A percentile compares a stretch with the other conserved stretches of the same genome.
phyloP scores from a whole-genome alignment of 176 grass and related monocot genomes.

The Lolium perenne region DNA sequence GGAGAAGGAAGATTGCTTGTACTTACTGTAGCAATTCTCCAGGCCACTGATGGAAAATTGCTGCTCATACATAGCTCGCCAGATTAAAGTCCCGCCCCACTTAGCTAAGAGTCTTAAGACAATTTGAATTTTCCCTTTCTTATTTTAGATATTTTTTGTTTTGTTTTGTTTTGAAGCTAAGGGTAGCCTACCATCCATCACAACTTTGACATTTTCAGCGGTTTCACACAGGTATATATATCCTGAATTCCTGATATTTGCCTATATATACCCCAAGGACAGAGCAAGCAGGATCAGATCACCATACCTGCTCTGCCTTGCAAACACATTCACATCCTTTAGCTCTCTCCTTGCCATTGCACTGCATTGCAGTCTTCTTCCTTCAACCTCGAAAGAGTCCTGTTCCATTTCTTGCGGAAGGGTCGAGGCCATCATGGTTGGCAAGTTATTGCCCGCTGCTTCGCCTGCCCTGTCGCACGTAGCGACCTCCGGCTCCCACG shows the following conservation, averaged over 20 bases:
- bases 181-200: neutral
- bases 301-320: conserved; percentile 1
- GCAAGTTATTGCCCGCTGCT: conserved; percentile 42
- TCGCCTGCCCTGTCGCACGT: conserved; percentile 53
- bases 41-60: neutral
- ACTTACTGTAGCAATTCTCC: neutral
- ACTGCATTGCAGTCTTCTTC: conserved; percentile 17
- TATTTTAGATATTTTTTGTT: neutral
- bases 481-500: conserved; percentile 64
- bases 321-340: neutral
- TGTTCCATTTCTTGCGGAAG: neutral
- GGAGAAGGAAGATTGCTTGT: neutral
- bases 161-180: conserved; percentile 19
- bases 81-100: too few species aligned
- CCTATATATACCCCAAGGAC: conserved; percentile 39
- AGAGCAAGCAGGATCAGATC: conserved; percentile 27
- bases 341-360: conserved; percentile 12
- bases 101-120: neutral
- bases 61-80: neutral
- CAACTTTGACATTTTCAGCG: neutral
- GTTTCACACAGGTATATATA: conserved; percentile 46
- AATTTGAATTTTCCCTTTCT: neutral
- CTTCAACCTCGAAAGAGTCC: neutral
- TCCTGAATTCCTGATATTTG: neutral
- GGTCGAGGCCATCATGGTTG: conserved; percentile 32